These are phyloP conservation scores for Hymenoscyphus salicellus DNA, from an alignment of 2,329 filamentous ascomycete species.

Conservation along the genomic window DNA sequence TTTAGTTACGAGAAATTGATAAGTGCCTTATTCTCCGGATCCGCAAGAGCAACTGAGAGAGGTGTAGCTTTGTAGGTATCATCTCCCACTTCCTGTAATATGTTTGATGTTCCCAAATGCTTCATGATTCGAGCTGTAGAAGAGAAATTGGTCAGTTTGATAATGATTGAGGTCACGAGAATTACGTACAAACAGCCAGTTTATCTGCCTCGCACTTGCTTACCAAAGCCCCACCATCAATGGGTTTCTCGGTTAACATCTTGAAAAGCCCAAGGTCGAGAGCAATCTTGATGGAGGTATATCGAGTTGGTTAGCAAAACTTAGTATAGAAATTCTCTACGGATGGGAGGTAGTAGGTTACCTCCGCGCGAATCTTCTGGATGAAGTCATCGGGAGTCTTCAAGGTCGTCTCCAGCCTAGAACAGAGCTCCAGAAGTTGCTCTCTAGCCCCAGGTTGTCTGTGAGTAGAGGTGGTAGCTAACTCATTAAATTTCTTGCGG, in stretches of 20 bases:
- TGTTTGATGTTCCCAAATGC: neutral
- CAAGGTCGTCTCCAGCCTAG: neutral
- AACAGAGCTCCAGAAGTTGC: neutral
- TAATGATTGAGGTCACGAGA: neutral
- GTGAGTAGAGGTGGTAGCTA: neutral
- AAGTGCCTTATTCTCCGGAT: neutral
- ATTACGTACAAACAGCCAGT: neutral
- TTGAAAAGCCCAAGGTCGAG: constrained; percentile 1
- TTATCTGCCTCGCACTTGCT: neutral
- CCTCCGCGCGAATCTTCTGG: neutral
- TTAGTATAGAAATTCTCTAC: neutral
- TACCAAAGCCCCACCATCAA: neutral
- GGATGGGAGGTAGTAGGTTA: neutral
- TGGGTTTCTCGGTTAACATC: neutral
- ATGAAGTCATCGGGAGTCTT: neutral
- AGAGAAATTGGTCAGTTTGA: neutral
- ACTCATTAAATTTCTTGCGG: neutral
- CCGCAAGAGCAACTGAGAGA: neutral
- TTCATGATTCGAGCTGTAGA: neutral
- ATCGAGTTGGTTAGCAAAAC: neutral
- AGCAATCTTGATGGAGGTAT: neutral
- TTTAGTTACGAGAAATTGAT: neutral
- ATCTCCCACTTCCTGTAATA: neutral
- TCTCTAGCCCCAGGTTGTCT: neutral
- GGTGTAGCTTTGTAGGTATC: neutral